phyloP scores from a whole-genome alignment of 768 basidiomycete species.

The Pisolithus albus region DNA sequence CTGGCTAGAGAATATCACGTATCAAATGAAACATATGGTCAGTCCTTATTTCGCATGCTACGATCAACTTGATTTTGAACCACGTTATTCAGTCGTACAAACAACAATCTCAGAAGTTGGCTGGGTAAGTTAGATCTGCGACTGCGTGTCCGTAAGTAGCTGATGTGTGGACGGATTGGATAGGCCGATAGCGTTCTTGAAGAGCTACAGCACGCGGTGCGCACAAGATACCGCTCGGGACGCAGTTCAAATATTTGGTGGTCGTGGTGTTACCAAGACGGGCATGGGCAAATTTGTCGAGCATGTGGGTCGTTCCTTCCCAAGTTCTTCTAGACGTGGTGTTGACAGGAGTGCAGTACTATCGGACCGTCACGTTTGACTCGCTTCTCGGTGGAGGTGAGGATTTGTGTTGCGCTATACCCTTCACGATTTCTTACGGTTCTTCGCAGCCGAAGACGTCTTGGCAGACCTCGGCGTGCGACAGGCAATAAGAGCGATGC shows the following conservation, averaged over 20 bases:
- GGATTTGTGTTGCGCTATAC: not conserved
- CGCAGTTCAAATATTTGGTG: constrained; percentile 76
- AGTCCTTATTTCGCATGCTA: constrained; percentile 6
- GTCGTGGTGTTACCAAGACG: constrained; percentile 73
- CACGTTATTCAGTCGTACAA: constrained; percentile 46
- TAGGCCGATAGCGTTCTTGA: constrained; percentile 73
- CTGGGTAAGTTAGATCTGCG: constrained; percentile 43
- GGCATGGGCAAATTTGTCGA: constrained; percentile 62
- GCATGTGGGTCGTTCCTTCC: constrained; percentile 32
- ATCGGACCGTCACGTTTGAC: constrained; percentile 28
- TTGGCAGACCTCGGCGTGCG: constrained; percentile 75
- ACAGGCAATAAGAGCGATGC: constrained; percentile 73
- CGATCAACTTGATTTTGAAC: constrained; percentile 1
- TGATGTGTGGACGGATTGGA: not conserved
- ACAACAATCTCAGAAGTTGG: constrained; percentile 65
- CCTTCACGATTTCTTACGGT: constrained; percentile 1
- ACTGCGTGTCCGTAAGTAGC: not conserved
- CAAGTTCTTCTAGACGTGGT: constrained; percentile 10
- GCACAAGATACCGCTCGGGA: constrained; percentile 79
- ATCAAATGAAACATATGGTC: constrained; percentile 83
- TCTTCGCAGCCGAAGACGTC: constrained; percentile 57
- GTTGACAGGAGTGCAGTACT: constrained; percentile 12
- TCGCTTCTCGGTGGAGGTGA: constrained; percentile 62
- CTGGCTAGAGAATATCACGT: constrained; percentile 85
- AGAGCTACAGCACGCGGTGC: constrained; percentile 67